A percentile compares a stretch with the other conserved stretches of the same genome.
Conservation (phyloP, 192 early-diverging fungal species). For the Backusella morwellensis region DNA sequence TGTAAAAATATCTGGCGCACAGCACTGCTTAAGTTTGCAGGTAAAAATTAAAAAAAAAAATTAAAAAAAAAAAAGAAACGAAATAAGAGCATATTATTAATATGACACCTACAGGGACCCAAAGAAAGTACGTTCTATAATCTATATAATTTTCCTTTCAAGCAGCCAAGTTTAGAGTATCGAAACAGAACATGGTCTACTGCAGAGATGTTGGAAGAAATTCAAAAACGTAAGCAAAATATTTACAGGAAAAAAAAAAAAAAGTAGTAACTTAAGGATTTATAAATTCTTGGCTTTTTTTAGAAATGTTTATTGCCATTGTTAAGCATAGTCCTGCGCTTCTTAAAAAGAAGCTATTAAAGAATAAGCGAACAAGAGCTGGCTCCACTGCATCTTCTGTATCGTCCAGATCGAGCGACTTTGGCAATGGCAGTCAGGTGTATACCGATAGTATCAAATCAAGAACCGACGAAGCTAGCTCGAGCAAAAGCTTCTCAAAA, state of each 20-base stretch:
- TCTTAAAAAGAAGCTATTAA: constrained; percentile 20
- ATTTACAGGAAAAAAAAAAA: not conserved
- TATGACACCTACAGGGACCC: constrained; percentile 47
- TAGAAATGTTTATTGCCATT: constrained; percentile 26
- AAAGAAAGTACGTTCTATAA: constrained; percentile 75
- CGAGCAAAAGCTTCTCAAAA: not conserved
- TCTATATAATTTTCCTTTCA: constrained; percentile 65
- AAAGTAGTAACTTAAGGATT: not conserved
- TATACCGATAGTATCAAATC: not conserved
- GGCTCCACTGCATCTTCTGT: not conserved
- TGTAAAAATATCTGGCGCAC: constrained; percentile 78
- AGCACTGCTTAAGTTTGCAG: constrained; percentile 79
- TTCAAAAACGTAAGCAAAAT: constrained; percentile 58
- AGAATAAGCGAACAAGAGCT: not conserved
- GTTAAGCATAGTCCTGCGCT: constrained; percentile 26
- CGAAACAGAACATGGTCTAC: constrained; percentile 76
- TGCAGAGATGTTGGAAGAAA: constrained; percentile 59
- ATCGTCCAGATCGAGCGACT: not conserved
- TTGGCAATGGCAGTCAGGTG: not conserved
- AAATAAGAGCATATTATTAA: not conserved
- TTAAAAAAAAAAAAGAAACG: not conserved
- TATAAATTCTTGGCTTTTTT: not conserved
- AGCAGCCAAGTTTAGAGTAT: constrained; percentile 74
- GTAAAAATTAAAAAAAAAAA: constrained; percentile 32
- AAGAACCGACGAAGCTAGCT: not conserved